Base-by-base conservation (phyloP, 768 basidiomycete species). In the Daedaleopsis nitida region DNA sequence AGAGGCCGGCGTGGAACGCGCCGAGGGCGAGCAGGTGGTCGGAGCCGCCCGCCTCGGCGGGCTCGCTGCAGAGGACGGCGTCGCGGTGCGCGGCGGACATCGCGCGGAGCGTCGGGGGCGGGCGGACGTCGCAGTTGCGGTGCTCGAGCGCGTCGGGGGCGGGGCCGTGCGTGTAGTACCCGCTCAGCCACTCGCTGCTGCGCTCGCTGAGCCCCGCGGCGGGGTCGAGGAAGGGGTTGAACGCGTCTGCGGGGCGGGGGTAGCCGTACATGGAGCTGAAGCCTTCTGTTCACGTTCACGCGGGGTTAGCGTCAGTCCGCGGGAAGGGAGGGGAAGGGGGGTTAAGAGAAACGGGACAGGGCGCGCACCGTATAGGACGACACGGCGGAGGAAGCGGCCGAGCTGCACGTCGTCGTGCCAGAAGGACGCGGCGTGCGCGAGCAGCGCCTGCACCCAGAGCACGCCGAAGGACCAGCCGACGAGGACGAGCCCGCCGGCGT, bases 401-500 rank as follows among this genome's bases (percentile, higher is more conserved):
- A 63, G 12, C 24, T 59, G 50, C n/a, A 64, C 39, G 7, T 58
- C 55, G 19, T 37, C 21, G 11, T 7, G 35, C 0, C 45, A 54
- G 54, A 67, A 52, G 24, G 58, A 57, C 10, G 47, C 52, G 6
- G 52, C 55, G 19, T 64, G 57, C 16, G 66, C 62, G 11, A 67
- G 57, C 47, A 67, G 54, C 8, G 66, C 57, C 8, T 54, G 43
- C 23, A 53, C 47, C 55, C 52, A 62, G 9, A 37, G 24, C 21
- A 52, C 50, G 17, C 63, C 66, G 12, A 53, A 51, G 2, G 66
- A 67, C 66, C 66, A 67, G 16, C 63, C 63, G 8, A 56, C 58
- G 12, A 67, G n/a, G 1, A 61, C 34, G 34, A 64, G 59, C 3
- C 66, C 66, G 17, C 66, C 63, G 14, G 34, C 38, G 38, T 55